A percentile compares a stretch with the other conserved stretches of the same genome.
Conservation (phyloP, 116 monocot species). For the Phalaenopsis hybrid region DNA sequence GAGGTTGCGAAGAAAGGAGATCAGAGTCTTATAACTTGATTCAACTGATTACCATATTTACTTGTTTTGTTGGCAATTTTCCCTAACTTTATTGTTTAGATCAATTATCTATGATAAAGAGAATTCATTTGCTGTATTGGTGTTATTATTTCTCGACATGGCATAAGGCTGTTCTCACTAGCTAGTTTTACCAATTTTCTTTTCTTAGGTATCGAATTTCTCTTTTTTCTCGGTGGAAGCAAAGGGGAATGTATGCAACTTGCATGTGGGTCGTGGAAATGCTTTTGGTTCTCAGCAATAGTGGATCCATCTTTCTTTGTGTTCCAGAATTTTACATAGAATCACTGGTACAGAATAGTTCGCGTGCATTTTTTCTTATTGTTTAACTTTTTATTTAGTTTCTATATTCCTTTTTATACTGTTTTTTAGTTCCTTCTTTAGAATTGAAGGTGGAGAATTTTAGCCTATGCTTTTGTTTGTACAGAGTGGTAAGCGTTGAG, state of each 20-base stretch:
- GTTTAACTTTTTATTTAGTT: background rate
- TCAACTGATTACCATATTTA: background rate
- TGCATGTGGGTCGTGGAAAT: conserved; percentile 89
- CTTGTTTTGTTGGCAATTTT: background rate
- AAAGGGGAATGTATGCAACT: conserved; percentile 91
- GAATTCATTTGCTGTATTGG: background rate
- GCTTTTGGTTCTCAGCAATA: conserved; percentile 71
- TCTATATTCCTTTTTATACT: background rate
- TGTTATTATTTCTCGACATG: background rate
- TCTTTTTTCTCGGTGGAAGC: conserved; percentile 90
- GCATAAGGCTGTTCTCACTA: background rate
- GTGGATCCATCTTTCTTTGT: conserved; percentile 54
- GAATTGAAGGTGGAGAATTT: background rate
- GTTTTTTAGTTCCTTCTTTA: background rate
- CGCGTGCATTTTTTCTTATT: background rate
- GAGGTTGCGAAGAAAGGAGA: background rate
- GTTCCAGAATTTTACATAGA: conserved; percentile 91
- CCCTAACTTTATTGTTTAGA: background rate
- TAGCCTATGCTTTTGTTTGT: background rate
- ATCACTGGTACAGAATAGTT: conserved; percentile 45
- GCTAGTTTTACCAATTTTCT: background rate
- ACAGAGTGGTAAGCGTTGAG: background rate
- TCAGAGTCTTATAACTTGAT: background rate
- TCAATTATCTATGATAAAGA: background rate
- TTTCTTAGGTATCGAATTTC: conserved; percentile 61